A percentile compares a stretch with the other conserved stretches of the same genome.
These are phyloP conservation scores for Mycena chlorophos DNA, from an alignment of 768 basidiomycete genomes.

Conservation along the genomic window DNA sequence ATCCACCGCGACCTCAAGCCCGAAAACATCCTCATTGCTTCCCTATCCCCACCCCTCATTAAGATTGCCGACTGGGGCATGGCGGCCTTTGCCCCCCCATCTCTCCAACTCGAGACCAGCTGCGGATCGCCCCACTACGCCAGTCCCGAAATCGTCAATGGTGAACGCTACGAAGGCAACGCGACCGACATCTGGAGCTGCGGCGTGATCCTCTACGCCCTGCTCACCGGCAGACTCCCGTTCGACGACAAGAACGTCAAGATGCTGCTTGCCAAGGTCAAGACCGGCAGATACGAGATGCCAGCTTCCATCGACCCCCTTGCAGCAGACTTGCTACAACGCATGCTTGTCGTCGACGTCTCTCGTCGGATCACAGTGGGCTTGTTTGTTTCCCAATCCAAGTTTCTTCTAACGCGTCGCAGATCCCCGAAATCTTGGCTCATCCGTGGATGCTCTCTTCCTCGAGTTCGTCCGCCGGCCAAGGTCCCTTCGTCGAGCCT, in stretches of 20 bases:
- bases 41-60: conserved; percentile 75
- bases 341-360: conserved; percentile 90
- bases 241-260: conserved; percentile 91
- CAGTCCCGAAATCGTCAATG: conserved; percentile 93
- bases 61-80: conserved; percentile 99
- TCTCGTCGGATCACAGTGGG: conserved; percentile 76
- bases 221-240: conserved; percentile 87
- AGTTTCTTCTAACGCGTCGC: conserved; percentile 4
- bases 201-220: conserved; percentile 88
- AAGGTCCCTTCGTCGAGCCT: conserved; percentile 28
- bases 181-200: conserved; percentile 97
- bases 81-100: conserved; percentile 91
- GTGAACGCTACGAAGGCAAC: conserved; percentile 83
- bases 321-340: conserved; percentile 78
- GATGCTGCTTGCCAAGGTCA: conserved; percentile 80
- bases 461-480: conserved; percentile 31
- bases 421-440: conserved; percentile 84
- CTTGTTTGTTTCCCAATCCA: conserved; percentile 10
- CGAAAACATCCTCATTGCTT: conserved; percentile 92
- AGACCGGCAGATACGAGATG: conserved; percentile 80
- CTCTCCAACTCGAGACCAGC: conserved; percentile 85
- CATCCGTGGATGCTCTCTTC: conserved; percentile 80
- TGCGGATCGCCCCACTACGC: conserved; percentile 98
- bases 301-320: conserved; percentile 79
- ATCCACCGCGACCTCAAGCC: conserved; percentile 98